These are phyloP conservation scores for Myxozyma geophila DNA, from an alignment of 805 yeast genomes.

Conservation along the genomic window DNA sequence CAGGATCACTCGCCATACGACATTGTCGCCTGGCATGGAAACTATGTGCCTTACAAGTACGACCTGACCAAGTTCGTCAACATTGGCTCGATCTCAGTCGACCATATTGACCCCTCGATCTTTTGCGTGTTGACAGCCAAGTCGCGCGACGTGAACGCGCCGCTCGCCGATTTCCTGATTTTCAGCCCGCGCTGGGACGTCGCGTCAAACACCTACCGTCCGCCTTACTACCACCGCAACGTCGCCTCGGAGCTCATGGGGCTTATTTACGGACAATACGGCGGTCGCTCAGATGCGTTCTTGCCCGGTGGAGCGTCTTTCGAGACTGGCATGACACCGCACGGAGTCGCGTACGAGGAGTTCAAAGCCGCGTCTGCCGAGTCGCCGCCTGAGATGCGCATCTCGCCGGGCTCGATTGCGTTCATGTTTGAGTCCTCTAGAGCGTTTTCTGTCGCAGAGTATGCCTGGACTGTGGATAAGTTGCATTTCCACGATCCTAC, in stretches of 20 bases:
- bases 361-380: slow-evolving; percentile 39
- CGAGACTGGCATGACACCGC: slow-evolving; percentile 42
- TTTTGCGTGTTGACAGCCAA: slow-evolving; percentile 38
- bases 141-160: slow-evolving; percentile 38
- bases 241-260: slow-evolving; percentile 42
- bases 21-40: slow-evolving; percentile 43
- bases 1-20: slow-evolving; percentile 41
- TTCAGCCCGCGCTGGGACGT: slow-evolving; percentile 44
- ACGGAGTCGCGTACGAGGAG: slow-evolving; percentile 42
- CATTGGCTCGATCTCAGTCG: slow-evolving; percentile 42
- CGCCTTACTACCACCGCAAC: slow-evolving; percentile 43
- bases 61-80: slow-evolving; percentile 41
- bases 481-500: slow-evolving; percentile 26
- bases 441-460: slow-evolving; percentile 29
- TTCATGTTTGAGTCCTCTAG: slow-evolving; percentile 42
- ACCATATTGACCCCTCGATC: slow-evolving; percentile 43
- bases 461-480: slow-evolving; percentile 22
- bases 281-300: slow-evolving; percentile 40
- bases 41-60: slow-evolving; percentile 42
- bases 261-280: slow-evolving; percentile 30
- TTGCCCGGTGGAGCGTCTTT: slow-evolving; percentile 44
- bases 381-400: slow-evolving; percentile 36
- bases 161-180: slow-evolving; percentile 42
- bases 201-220: slow-evolving; percentile 42
- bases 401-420: slow-evolving; percentile 42